Conservation (phyloP, 805 yeast genomes). For the Sugiyamaella marilandica region DNA sequence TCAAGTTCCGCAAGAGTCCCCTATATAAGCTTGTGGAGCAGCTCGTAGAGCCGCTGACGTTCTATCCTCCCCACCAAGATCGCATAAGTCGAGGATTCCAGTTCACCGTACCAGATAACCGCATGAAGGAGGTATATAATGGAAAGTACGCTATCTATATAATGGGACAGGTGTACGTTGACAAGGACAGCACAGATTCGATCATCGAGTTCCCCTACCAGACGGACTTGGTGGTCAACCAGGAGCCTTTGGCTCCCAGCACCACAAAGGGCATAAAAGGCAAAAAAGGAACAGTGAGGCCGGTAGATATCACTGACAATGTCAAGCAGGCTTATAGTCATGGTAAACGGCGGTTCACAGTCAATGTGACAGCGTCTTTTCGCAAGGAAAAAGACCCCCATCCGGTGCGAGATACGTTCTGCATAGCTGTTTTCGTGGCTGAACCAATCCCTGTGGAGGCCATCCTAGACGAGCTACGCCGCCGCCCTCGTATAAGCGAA, state of each 20-base stretch:
- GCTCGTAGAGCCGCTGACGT: slow-evolving; percentile 21
- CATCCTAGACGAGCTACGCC: slow-evolving; percentile 39
- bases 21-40: slow-evolving; percentile 21
- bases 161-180: slow-evolving; percentile 40
- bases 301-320: slow-evolving; percentile 67
- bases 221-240: slow-evolving; percentile 62
- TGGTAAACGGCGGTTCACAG: not conserved
- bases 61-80: slow-evolving; percentile 13
- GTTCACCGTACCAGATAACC: slow-evolving; percentile 44
- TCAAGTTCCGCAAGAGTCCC: slow-evolving; percentile 26
- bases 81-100: slow-evolving; percentile 8
- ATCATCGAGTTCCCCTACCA: slow-evolving; percentile 64
- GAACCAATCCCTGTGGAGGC: slow-evolving; percentile 41
- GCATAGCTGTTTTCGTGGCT: slow-evolving; percentile 54
- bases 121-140: slow-evolving; percentile 36
- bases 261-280: slow-evolving; percentile 68
- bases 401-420: slow-evolving; percentile 4
- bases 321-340: slow-evolving; percentile 22
- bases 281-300: slow-evolving; percentile 71
- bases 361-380: slow-evolving; percentile 1
- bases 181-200: slow-evolving; percentile 17
- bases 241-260: slow-evolving; percentile 44
- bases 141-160: slow-evolving; percentile 42
- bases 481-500: slow-evolving; percentile 49
- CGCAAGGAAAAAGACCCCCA: not conserved